Evolutionary conservation across 1,139 yeast species (phyloP).

Genomic region (Hanseniaspora uvarum): DNA sequence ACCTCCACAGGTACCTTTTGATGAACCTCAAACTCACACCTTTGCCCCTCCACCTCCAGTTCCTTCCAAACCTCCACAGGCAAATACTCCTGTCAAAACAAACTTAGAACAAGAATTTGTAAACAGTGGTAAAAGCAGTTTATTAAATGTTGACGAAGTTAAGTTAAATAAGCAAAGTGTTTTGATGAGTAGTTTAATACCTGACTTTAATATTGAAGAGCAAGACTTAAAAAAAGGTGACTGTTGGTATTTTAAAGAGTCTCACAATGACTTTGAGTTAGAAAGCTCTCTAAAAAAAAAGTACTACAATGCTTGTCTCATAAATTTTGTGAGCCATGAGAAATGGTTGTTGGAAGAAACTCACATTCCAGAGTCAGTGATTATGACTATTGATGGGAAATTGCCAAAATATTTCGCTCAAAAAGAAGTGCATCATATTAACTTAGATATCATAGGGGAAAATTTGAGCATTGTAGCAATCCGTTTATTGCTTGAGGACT

Average conservation of each 20-base stretch:
- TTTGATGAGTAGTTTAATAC: background rate
- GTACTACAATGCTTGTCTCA: conserved; percentile 53
- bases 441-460: background rate
- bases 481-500: conserved; percentile 64
- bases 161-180: background rate
- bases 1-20: conserved; percentile 19
- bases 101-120: background rate
- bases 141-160: background rate
- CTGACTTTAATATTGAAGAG: background rate
- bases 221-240: background rate
- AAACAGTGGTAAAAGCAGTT: background rate
- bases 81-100: background rate
- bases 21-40: background rate
- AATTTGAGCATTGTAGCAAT: conserved; percentile 42
- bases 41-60: conserved; percentile 20
- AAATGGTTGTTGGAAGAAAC: conserved; percentile 37
- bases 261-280: background rate
- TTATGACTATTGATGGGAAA: background rate
- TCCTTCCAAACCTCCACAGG: conserved; percentile 24
- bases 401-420: conserved; percentile 39
- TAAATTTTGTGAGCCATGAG: conserved; percentile 39
- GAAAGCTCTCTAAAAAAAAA: conserved; percentile 30
- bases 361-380: conserved; percentile 18
- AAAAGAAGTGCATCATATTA: conserved; percentile 36
- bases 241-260: background rate